phyloP scores from a whole-genome alignment of 768 basidiomycete genomes.

The Boletellus sp. region DNA sequence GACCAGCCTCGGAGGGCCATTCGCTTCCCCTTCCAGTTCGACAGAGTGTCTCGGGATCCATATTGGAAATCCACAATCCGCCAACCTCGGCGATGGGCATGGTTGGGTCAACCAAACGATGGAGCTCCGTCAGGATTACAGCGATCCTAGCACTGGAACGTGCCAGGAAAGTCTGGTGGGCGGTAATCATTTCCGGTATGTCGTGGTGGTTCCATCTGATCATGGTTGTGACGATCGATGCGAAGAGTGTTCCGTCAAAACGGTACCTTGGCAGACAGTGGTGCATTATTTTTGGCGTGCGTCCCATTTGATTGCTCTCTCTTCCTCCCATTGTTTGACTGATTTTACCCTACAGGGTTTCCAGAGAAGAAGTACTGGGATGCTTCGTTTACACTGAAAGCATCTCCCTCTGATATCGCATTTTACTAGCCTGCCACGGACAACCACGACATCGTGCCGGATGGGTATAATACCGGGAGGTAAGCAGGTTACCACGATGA shows the following conservation, averaged over 20 bases:
- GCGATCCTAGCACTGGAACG: constrained; percentile 33
- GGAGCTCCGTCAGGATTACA: constrained; percentile 44
- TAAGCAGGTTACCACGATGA: constrained; percentile 7
- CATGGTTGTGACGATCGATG: background rate
- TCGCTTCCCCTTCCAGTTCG: constrained; percentile 24
- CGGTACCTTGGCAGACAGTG: constrained; percentile 44
- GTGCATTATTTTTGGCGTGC: constrained; percentile 56
- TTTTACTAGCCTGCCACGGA: constrained; percentile 27
- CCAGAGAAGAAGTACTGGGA: constrained; percentile 39
- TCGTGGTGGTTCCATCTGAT: background rate
- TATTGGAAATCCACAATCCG: constrained; percentile 33
- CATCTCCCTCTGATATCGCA: background rate
- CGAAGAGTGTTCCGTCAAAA: constrained; percentile 54
- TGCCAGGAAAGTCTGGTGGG: constrained; percentile 43
- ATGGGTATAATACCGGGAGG: constrained; percentile 50
- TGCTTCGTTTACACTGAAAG: background rate
- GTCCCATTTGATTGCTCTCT: constrained; percentile 11
- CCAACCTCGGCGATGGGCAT: constrained; percentile 47
- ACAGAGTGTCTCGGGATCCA: constrained; percentile 39
- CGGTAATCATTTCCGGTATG: constrained; percentile 46
- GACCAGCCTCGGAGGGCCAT: background rate
- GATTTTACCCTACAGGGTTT: constrained; percentile 33
- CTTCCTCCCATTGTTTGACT: background rate
- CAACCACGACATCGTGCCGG: constrained; percentile 38
- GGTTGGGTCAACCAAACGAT: constrained; percentile 41